Conservation (phyloP, 768 basidiomycete species). For the Tylopilus balloui region DNA sequence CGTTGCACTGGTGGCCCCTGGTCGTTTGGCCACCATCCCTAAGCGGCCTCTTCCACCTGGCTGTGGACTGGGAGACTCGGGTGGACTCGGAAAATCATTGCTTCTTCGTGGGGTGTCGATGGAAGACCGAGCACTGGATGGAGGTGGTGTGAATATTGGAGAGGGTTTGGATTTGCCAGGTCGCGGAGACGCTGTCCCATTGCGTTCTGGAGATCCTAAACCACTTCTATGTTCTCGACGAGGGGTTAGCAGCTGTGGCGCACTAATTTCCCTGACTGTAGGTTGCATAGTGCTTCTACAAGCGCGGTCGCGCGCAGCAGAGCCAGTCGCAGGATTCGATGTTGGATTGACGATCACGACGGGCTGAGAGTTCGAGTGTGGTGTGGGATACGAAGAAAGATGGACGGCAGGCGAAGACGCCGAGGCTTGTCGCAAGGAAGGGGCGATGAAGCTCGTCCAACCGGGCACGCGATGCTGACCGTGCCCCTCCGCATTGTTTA, state of each 20-base stretch:
- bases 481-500: slow-evolving; percentile 34
- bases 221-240: slow-evolving; percentile 30
- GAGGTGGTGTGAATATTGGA: slow-evolving; percentile 30
- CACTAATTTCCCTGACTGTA: slow-evolving; percentile 38
- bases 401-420: slow-evolving; percentile 73
- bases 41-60: slow-evolving; percentile 35
- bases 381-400: slow-evolving; percentile 52
- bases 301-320: slow-evolving; percentile 44
- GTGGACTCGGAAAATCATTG: slow-evolving; percentile 41
- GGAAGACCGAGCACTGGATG: slow-evolving; percentile 27
- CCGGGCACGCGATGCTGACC: slow-evolving; percentile 47
- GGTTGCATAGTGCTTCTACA: slow-evolving; percentile 38
- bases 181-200: slow-evolving; percentile 30
- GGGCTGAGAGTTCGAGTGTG: slow-evolving; percentile 50
- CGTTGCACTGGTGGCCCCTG: slow-evolving; percentile 36
- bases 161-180: slow-evolving; percentile 32
- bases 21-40: slow-evolving; percentile 32
- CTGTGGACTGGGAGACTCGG: slow-evolving; percentile 46
- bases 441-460: slow-evolving; percentile 55
- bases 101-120: slow-evolving; percentile 35
- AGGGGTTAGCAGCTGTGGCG: slow-evolving; percentile 35
- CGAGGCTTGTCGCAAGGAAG: slow-evolving; percentile 65
- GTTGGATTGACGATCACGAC: slow-evolving; percentile 45
- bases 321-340: slow-evolving; percentile 42
- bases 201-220: slow-evolving; percentile 21